Evolutionary conservation across 768 basidiomycete species (phyloP).

Genomic region (Trametes cubensis): DNA sequence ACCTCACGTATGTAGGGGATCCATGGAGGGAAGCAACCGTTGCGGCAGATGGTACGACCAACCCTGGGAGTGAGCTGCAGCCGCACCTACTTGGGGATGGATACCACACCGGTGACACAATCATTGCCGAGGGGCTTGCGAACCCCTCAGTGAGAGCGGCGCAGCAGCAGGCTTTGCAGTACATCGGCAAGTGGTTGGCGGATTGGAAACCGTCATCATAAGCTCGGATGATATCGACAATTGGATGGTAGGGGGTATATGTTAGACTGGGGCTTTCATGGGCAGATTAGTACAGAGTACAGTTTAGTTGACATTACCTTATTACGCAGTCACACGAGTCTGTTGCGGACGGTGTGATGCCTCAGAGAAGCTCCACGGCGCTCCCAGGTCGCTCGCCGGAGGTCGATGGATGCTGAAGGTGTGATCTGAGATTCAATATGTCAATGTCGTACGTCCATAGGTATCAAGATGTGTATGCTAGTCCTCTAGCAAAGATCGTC

Average conservation of each 20-base stretch:
- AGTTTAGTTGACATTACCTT: no score
- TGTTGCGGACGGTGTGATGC: no score
- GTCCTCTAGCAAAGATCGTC: background rate
- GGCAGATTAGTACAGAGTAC: no score
- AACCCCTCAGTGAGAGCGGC: background rate
- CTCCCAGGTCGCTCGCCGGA: no score
- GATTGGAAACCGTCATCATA: constrained; percentile 6
- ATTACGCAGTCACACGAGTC: no score
- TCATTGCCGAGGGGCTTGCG: constrained; percentile 4
- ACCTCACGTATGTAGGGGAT: constrained; percentile 48
- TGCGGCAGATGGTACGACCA: constrained; percentile 51
- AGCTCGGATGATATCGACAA: background rate
- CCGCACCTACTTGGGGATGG: constrained; percentile 63
- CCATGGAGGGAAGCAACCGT: constrained; percentile 74
- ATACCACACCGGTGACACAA: constrained; percentile 68
- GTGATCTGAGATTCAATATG: background rate
- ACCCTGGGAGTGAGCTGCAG: constrained; percentile 51
- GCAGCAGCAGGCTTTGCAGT: background rate
- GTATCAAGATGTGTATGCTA: background rate
- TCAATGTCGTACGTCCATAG: background rate
- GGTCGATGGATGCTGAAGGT: no score
- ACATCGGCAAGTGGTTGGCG: constrained; percentile 3
- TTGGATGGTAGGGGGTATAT: no score
- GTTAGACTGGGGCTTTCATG: background rate
- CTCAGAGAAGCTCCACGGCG: no score